Percentiles rank a stretch among this genome's conserved stretches.
Conservation (phyloP, 2,329 filamentous ascomycete genomes). For the Drechmeria coniospora region DNA sequence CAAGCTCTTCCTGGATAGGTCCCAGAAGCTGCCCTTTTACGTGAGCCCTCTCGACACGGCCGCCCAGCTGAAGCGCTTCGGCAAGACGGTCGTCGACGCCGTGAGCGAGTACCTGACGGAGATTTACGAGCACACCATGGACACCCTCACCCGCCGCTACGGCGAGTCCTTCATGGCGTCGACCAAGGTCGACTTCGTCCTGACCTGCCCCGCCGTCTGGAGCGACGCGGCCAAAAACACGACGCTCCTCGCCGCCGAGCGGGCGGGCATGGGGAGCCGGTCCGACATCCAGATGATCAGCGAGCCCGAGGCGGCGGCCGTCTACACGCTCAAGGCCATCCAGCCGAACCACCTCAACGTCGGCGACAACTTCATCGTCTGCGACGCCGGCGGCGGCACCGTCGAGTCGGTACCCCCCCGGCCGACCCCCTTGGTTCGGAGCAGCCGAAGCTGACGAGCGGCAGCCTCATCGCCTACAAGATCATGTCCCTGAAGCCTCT, state of each 20-base stretch:
- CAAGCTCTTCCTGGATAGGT: constrained; percentile 69
- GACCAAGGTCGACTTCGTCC: constrained; percentile 62
- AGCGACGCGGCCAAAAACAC: constrained; percentile 75
- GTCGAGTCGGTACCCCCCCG: constrained; percentile 39
- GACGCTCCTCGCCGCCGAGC: constrained; percentile 60
- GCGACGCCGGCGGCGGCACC: constrained; percentile 46
- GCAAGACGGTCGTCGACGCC: constrained; percentile 65
- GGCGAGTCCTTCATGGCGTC: constrained; percentile 65
- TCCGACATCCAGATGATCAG: constrained; percentile 64
- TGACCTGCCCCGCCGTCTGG: constrained; percentile 76
- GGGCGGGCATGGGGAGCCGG: constrained; percentile 59
- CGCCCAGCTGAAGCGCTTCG: constrained; percentile 56
- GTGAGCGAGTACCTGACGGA: constrained; percentile 67
- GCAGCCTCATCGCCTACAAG: constrained; percentile 61
- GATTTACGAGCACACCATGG: constrained; percentile 64
- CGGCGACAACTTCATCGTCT: constrained; percentile 50
- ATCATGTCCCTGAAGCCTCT: constrained; percentile 60
- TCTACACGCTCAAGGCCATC: constrained; percentile 67
- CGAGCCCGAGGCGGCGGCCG: constrained; percentile 65
- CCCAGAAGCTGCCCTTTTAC: constrained; percentile 68
- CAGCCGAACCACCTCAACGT: constrained; percentile 58
- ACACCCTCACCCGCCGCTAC: constrained; percentile 57
- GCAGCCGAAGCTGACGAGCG: constrained; percentile 7
- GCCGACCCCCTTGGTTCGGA: background rate
- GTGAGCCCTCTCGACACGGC: constrained; percentile 65